These are phyloP conservation scores for Dalbergia oliveri DNA, from an alignment of 306 rosid genomes.

Conservation along the genomic window DNA sequence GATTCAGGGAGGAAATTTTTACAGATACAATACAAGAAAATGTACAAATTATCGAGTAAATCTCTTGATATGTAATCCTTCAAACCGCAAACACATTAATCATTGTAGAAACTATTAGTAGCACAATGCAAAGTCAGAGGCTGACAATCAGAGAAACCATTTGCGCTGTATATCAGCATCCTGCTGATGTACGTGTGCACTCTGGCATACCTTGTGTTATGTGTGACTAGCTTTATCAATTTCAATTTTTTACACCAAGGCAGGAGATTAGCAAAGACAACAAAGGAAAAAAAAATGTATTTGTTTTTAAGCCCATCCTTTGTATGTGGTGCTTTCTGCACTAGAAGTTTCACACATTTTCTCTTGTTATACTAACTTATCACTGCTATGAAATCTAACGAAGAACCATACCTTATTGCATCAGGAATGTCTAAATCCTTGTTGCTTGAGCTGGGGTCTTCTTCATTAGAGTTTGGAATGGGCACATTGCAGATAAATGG, in stretches of 20 bases:
- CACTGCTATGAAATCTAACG: background rate
- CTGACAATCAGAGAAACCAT: background rate
- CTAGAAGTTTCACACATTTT: constrained; percentile 2
- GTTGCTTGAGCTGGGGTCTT: constrained; percentile 44
- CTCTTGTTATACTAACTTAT: constrained; percentile 7
- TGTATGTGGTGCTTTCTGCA: background rate
- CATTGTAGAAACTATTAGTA: background rate
- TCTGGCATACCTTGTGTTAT: background rate
- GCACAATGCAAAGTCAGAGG: constrained; percentile 10
- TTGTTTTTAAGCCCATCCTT: background rate
- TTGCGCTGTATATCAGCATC: too few relatives aligned
- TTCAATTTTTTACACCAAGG: background rate
- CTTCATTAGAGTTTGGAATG: constrained; percentile 49
- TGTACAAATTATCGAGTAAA: background rate
- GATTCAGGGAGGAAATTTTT: background rate
- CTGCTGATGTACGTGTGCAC: background rate
- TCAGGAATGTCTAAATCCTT: constrained; percentile 47
- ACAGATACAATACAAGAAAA: background rate
- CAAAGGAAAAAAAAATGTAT: background rate
- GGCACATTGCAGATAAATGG: constrained; percentile 68
- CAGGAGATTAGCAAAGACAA: constrained; percentile 14
- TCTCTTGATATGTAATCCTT: background rate
- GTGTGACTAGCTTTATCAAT: constrained; percentile 23
- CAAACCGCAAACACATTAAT: background rate
- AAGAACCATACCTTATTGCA: constrained; percentile 61